Evolutionary conservation across 2,329 filamentous ascomycete species (phyloP), one percentile per base, ranked within the genome.

Genomic region (Paramyrothecium roridum): DNA sequence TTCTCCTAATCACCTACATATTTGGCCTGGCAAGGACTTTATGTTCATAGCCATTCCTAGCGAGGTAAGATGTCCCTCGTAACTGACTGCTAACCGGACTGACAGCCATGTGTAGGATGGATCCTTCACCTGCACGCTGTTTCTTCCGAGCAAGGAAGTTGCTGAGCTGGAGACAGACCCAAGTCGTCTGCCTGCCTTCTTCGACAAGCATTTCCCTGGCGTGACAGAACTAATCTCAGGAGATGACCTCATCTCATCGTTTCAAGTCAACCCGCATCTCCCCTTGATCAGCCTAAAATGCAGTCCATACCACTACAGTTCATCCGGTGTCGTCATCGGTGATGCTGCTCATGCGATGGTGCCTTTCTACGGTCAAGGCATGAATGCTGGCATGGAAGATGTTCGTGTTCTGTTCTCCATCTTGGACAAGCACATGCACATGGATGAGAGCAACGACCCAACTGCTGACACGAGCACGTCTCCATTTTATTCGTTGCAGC

Each of bases 11-110:
- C 93, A 98, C 69, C 80, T 99, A 2, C 95, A 99, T 72, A 99
- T 99, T 68, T 99, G 95, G 95, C 95, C 95, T 0, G 92, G 90
- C 33, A 87, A 87, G 64, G 86, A 93, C 46, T 93, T 95, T 66
- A 98, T 99, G 96, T 99, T 99, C 74, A 99, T 99, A 67, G 96
- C 95, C 19, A 93, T 99, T 47, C 93, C 95, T 0, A 87, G 83
- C 61, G 76, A 81, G 55, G 83, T 85, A 69, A 62, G 79, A 64
- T 34, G 34, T 30, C 46, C 13, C 23, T 12, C 7, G 23, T 21
- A 20, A 11, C 45, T 49, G 30, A 23, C 8, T 52, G 4, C 58
- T 13, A 16, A 43, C 66, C 50, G 63, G 55, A 22, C 54, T 58
- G 47, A 66, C 56, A 37, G 49, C 43, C 22, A 34, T 33, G 12